Evolutionary conservation across 805 yeast genomes (phyloP).

Genomic region (Phaffomyces antillensis): DNA sequence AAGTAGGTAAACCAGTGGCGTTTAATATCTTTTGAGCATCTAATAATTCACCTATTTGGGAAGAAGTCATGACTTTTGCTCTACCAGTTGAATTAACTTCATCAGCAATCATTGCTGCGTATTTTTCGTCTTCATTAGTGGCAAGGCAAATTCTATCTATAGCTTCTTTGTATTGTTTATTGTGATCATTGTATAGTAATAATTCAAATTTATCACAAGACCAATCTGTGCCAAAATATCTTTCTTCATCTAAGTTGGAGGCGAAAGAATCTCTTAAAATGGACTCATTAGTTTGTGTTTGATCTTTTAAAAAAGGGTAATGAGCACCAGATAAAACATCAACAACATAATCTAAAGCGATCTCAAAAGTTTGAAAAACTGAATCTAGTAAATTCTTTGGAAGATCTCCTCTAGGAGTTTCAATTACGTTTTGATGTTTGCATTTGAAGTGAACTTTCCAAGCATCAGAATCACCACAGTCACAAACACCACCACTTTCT

Average conservation of each 20-base stretch:
- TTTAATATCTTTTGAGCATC: slow-evolving; percentile 50
- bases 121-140: slow-evolving; percentile 55
- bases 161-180: slow-evolving; percentile 69
- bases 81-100: slow-evolving; percentile 59
- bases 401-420: slow-evolving; percentile 23
- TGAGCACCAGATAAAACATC: slow-evolving; percentile 47
- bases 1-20: slow-evolving; percentile 57
- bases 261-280: slow-evolving; percentile 29
- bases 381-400: slow-evolving; percentile 37
- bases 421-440: slow-evolving; percentile 27
- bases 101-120: slow-evolving; percentile 66
- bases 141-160: slow-evolving; percentile 55
- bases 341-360: slow-evolving; percentile 49
- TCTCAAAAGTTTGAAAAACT: slow-evolving; percentile 35
- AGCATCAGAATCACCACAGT: slow-evolving; percentile 86
- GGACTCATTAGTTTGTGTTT: slow-evolving; percentile 20
- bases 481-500: slow-evolving; percentile 54
- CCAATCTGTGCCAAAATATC: slow-evolving; percentile 38
- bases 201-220: slow-evolving; percentile 44
- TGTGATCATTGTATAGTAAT: slow-evolving; percentile 71
- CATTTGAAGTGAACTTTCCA: slow-evolving; percentile 57
- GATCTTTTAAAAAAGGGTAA: slow-evolving; percentile 20
- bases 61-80: slow-evolving; percentile 57
- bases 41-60: slow-evolving; percentile 40
- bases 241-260: slow-evolving; percentile 25